Conservation (phyloP, 495 filamentous ascomycete genomes). For the Hypoxylon perforatum region DNA sequence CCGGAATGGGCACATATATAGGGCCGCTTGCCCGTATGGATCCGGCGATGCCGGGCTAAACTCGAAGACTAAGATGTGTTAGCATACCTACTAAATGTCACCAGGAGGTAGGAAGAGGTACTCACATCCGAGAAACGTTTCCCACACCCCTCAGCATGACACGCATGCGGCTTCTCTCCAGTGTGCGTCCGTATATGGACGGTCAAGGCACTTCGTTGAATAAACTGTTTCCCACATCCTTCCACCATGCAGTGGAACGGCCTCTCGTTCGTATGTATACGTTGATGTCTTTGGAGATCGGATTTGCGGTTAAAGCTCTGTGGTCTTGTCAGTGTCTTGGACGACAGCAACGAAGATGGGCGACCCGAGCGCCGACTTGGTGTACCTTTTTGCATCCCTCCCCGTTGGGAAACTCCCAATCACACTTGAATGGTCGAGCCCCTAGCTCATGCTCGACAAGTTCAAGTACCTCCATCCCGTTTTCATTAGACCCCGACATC, state of each 20-base stretch:
- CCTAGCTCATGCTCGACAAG: constrained; percentile 64
- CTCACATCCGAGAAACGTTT: constrained; percentile 90
- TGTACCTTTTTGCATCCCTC: constrained; percentile 63
- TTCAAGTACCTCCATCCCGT: constrained; percentile 65
- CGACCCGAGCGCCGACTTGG: constrained; percentile 4
- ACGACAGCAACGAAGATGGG: neutral
- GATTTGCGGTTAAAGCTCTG: constrained; percentile 95
- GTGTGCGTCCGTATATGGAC: constrained; percentile 90
- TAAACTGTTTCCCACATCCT: constrained; percentile 88
- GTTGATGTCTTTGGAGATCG: constrained; percentile 86
- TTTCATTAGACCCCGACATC: constrained; percentile 37
- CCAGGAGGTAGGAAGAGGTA: constrained; percentile 8
- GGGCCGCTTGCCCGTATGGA: constrained; percentile 87
- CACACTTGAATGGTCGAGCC: constrained; percentile 64
- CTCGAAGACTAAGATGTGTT: constrained; percentile 78
- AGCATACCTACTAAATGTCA: constrained; percentile 42
- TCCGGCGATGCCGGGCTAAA: constrained; percentile 85
- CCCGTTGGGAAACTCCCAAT: constrained; percentile 63
- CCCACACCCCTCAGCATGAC: constrained; percentile 79
- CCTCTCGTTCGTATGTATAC: constrained; percentile 91
- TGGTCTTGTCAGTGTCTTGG: constrained; percentile 39
- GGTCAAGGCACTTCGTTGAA: constrained; percentile 87
- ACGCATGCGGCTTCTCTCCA: constrained; percentile 89
- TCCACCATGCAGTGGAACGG: constrained; percentile 77
- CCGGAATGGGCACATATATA: constrained; percentile 81